phyloP scores from a whole-genome alignment of 331 rosid species.

The Pyracantha coccinea region DNA sequence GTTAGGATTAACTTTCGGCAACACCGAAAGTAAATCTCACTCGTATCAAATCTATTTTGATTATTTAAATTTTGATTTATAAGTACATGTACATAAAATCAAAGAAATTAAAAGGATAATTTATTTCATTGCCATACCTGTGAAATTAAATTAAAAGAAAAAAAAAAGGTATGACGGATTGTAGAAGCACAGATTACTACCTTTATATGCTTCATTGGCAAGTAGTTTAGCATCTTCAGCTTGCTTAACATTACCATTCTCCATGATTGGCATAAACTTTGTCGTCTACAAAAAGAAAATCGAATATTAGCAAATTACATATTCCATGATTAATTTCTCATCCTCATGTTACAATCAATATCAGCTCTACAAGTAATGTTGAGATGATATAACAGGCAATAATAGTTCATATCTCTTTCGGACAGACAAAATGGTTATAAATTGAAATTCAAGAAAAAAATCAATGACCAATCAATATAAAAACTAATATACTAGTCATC shows the following conservation, averaged over 20 bases:
- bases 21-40: not conserved
- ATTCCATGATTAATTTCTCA: conserved; percentile 5
- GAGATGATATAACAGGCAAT: not conserved
- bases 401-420: not conserved
- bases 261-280: conserved; percentile 48
- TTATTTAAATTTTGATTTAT: not conserved
- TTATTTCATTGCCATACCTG: not conserved
- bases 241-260: conserved; percentile 36
- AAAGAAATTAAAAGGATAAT: conserved; percentile 7
- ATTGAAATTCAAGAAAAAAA: not conserved
- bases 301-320: conserved; percentile 30
- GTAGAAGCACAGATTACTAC: conserved; percentile 32
- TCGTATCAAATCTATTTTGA: not conserved
- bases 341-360: conserved; percentile 3
- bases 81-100: not conserved
- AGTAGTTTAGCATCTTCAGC: conserved; percentile 82
- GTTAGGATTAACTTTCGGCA: not conserved
- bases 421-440: not conserved
- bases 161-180: not conserved
- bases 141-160: not conserved
- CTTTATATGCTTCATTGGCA: conserved; percentile 91
- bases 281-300: conserved; percentile 18
- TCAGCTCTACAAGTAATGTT: not conserved
- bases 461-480: not conserved
- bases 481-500: not conserved